Percentiles rank a stretch among this genome's conserved stretches.
Conservation (phyloP, 2,329 filamentous ascomycete species). For the Leptographium galeiforme region DNA sequence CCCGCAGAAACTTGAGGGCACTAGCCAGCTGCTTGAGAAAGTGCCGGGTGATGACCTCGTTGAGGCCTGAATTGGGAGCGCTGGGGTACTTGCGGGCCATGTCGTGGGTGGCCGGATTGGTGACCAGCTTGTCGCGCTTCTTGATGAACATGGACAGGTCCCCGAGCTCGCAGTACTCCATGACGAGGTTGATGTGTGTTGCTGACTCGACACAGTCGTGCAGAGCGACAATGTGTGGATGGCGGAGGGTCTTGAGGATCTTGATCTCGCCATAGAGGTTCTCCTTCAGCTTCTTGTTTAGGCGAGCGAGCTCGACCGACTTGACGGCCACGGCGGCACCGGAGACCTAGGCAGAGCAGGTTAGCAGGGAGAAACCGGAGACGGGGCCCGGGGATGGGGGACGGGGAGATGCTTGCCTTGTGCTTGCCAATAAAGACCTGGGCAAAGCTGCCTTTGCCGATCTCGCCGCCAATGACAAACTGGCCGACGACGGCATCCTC, state of each 20-base stretch:
- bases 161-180: conserved; percentile 96
- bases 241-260: conserved; percentile 84
- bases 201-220: conserved; percentile 85
- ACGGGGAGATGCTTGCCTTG: conserved; percentile 46
- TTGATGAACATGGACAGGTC: conserved; percentile 94
- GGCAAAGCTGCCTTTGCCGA: conserved; percentile 95
- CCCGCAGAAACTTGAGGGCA: conserved; percentile 76
- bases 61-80: conserved; percentile 66
- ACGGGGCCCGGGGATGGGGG: not conserved
- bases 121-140: conserved; percentile 69
- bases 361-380: not conserved
- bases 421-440: conserved; percentile 83
- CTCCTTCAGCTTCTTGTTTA: conserved; percentile 92
- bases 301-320: conserved; percentile 77
- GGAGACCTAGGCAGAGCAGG: conserved; percentile 42
- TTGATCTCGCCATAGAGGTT: conserved; percentile 93
- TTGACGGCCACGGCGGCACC: conserved; percentile 87
- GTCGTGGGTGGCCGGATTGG: conserved; percentile 70
- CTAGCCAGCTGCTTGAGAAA: conserved; percentile 92
- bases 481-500: conserved; percentile 12
- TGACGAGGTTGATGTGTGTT: conserved; percentile 87
- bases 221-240: conserved; percentile 92
- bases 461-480: conserved; percentile 39
- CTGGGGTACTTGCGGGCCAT: conserved; percentile 93
- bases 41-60: conserved; percentile 93